A percentile compares a stretch with the other conserved stretches of the same genome.
These are phyloP conservation scores for Craterostigma plantagineum DNA, from an alignment of 257 asterid species.

Conservation along the genomic window DNA sequence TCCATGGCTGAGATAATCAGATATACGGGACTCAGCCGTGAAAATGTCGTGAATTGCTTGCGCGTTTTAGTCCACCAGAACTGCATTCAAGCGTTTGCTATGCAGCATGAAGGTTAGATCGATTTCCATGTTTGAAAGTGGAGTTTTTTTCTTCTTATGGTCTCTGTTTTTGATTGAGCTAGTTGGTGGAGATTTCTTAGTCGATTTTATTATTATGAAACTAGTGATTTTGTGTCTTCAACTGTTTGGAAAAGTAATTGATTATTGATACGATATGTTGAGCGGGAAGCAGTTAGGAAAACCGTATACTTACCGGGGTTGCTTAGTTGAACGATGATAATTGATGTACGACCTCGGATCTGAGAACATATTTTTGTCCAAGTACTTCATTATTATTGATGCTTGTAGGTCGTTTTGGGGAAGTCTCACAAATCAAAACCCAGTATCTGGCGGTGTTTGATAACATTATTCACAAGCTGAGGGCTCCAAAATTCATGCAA, in stretches of 20 bases:
- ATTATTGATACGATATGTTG: too few relatives aligned
- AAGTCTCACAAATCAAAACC: slow-evolving; percentile 29
- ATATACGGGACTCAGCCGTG: slow-evolving; percentile 40
- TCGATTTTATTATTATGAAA: too few relatives aligned
- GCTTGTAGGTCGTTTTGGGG: slow-evolving; percentile 14
- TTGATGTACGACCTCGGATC: too few relatives aligned
- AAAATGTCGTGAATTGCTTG: slow-evolving; percentile 44
- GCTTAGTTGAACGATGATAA: too few relatives aligned
- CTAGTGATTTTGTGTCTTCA: too few relatives aligned
- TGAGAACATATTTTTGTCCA: not conserved
- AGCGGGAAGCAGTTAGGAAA: too few relatives aligned
- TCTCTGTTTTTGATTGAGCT: not conserved
- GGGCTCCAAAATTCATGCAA: slow-evolving; percentile 55
- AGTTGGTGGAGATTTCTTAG: not conserved
- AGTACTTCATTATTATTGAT: not conserved
- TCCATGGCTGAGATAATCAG: slow-evolving; percentile 28
- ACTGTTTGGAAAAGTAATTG: too few relatives aligned
- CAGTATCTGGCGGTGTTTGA: slow-evolving; percentile 58
- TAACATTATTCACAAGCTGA: slow-evolving; percentile 48
- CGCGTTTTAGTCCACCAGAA: slow-evolving; percentile 78
- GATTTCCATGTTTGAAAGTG: slow-evolving; percentile 4
- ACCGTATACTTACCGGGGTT: too few relatives aligned
- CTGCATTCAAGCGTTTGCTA: slow-evolving; percentile 61
- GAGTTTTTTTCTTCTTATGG: not conserved
- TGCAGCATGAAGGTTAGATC: slow-evolving; percentile 36